Evolutionary conservation across 176 grass and related monocot genomes (phyloP).

Genomic region (Aegilops speltoides): DNA sequence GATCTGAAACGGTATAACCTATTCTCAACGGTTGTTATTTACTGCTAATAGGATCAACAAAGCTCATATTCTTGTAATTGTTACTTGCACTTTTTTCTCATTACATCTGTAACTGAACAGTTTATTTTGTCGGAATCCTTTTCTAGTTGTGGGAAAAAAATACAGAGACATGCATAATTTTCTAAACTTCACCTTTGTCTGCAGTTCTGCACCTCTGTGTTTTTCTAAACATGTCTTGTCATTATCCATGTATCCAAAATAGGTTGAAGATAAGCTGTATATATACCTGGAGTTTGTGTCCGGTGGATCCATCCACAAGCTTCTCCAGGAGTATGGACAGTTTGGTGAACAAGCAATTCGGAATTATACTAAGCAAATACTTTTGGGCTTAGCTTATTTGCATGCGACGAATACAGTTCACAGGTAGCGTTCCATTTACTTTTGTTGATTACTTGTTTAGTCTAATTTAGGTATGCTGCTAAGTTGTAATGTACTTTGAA

Average conservation of each 20-base stretch:
- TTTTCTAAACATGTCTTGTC: neutral
- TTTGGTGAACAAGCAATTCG: constrained; percentile 95
- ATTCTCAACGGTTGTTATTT: constrained; percentile 22
- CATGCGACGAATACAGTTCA: constrained; percentile 97
- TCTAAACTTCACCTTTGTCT: neutral
- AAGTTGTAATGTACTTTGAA: constrained; percentile 25
- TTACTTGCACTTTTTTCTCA: neutral
- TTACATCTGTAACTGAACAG: constrained; percentile 10
- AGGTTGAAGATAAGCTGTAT: constrained; percentile 96
- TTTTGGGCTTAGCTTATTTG: constrained; percentile 91
- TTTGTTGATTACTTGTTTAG: neutral
- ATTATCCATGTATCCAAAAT: constrained; percentile 28
- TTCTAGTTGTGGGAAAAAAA: neutral
- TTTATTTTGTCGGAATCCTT: constrained; percentile 5
- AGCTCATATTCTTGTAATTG: constrained; percentile 1
- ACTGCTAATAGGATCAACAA: constrained; percentile 10
- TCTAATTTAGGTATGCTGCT: constrained; percentile 20
- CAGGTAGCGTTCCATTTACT: constrained; percentile 59
- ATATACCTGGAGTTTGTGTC: constrained; percentile 99
- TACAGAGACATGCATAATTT: neutral
- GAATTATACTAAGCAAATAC: constrained; percentile 98
- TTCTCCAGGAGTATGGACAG: constrained; percentile 92
- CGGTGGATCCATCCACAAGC: constrained; percentile 97
- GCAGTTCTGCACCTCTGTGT: neutral
- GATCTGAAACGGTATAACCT: constrained; percentile 88